Percentiles rank a stretch among this genome's conserved stretches.
Conservation (phyloP, 2,329 filamentous ascomycete genomes). For the Erysiphe pulchra region DNA sequence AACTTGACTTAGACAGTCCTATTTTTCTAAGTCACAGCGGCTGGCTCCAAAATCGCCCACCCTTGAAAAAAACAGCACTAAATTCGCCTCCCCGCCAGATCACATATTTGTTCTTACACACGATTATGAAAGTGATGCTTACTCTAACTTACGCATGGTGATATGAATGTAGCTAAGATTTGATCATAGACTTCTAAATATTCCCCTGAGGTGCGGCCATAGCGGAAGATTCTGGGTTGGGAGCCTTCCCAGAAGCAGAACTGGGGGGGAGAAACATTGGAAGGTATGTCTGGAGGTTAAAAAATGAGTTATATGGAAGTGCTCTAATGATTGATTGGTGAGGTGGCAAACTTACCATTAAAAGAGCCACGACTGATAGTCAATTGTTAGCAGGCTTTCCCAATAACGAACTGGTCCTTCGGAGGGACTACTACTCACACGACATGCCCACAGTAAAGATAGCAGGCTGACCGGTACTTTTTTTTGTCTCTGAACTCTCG, state of each 20-base stretch:
- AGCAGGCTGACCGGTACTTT: constrained; percentile 39
- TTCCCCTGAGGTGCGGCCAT: neutral
- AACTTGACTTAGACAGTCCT: too few species aligned
- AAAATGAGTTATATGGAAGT: neutral
- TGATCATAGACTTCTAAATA: too few species aligned
- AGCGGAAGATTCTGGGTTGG: neutral
- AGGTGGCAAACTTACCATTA: constrained; percentile 17
- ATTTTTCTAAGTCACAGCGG: too few species aligned
- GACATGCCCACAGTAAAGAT: constrained; percentile 61
- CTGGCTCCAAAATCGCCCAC: too few species aligned
- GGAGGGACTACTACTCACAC: constrained; percentile 18
- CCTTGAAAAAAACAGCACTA: too few species aligned
- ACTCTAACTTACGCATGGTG: too few species aligned
- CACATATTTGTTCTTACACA: neutral
- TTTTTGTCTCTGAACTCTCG: constrained; percentile 42
- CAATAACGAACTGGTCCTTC: neutral
- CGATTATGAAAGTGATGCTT: neutral
- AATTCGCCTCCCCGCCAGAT: neutral
- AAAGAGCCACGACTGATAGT: constrained; percentile 12
- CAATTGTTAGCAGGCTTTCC: constrained; percentile 1
- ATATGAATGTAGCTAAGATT: too few species aligned
- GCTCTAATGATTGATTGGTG: neutral
- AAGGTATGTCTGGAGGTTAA: constrained; percentile 26
- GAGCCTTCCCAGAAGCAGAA: constrained; percentile 8
- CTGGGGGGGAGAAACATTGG: constrained; percentile 36